Evolutionary conservation across 768 basidiomycete genomes (phyloP), one percentile per base, ranked within the genome.

Genomic region (Favolaschia claudopus): DNA sequence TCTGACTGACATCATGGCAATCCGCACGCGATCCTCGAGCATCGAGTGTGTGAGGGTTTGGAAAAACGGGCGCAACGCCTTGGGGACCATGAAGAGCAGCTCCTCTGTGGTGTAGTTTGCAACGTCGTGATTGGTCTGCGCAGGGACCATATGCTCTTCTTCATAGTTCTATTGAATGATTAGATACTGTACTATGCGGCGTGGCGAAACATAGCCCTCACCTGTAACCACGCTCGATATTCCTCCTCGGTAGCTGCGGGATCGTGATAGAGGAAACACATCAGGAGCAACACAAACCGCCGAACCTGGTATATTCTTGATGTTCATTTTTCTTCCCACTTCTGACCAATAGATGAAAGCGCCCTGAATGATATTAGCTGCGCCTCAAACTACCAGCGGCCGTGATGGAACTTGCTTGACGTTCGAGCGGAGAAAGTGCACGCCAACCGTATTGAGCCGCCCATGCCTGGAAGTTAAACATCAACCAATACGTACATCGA

Each of bases 281-380:
- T n/a, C n/a, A n/a, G n/a, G n/a, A n/a, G n/a, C n/a, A n/a, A n/a
- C n/a, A n/a, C n/a, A n/a, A n/a, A n/a, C n/a, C 14, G 77, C 36
- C 3, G 72, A 75, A 2, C 72, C 72, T 2, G 83, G 84, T 36
- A 85, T 81, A 60, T 79, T 75, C 40, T 70, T 62, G 45, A 85
- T 84, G 7, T 74, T 70, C 83, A 85, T 83, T 44, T 76, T 69
- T 36, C 66, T 64, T 5, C 82, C 82, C 14, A 84, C 74, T 60
- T 83, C 82, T 1, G 42, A 38, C 82, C 82, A 85, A 58, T 76
- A 78, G 1, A 77, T 67, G 53, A 71, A 82, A 25, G 65, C 74
- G 9, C 82, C 78, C 75, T 79, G 19, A 20, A 40, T 31, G 40
- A 8, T 28, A 34, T 48, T 17, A n/a, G n/a, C n/a, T n/a, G n/a